Conservation (phyloP, 352 stramenopile species). For the Phytophthora melonis region DNA sequence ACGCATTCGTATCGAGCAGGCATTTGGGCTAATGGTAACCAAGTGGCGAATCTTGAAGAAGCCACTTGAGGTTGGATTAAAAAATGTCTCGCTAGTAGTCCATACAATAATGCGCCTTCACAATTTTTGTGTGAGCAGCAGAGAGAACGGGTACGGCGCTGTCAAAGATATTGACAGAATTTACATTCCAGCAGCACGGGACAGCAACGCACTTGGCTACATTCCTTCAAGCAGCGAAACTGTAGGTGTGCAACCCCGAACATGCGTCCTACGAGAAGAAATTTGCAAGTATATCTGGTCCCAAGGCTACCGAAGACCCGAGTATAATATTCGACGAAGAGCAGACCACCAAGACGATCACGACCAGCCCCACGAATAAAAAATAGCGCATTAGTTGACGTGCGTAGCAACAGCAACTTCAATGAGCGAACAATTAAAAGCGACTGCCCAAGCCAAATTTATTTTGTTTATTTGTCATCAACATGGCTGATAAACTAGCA, state of each 20-base stretch:
- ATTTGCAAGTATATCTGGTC: neutral
- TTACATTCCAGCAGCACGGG: neutral
- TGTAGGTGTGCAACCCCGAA: neutral
- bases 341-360: neutral
- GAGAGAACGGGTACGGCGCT: neutral
- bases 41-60: too few species aligned
- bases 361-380: neutral
- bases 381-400: neutral
- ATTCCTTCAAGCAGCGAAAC: neutral
- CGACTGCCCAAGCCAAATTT: too few species aligned
- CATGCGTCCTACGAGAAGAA: neutral
- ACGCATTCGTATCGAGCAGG: too few species aligned
- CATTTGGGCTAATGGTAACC: too few species aligned
- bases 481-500: neutral
- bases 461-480: too few species aligned
- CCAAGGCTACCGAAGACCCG: neutral
- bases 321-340: neutral
- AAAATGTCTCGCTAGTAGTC: neutral
- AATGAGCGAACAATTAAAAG: too few species aligned
- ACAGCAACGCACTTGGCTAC: neutral
- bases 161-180: neutral
- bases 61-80: too few species aligned
- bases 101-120: neutral
- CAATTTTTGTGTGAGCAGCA: neutral
- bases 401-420: too few species aligned